Conservation (phyloP, 1,284 basidiomycete species). For the Ustilago trichophora region DNA sequence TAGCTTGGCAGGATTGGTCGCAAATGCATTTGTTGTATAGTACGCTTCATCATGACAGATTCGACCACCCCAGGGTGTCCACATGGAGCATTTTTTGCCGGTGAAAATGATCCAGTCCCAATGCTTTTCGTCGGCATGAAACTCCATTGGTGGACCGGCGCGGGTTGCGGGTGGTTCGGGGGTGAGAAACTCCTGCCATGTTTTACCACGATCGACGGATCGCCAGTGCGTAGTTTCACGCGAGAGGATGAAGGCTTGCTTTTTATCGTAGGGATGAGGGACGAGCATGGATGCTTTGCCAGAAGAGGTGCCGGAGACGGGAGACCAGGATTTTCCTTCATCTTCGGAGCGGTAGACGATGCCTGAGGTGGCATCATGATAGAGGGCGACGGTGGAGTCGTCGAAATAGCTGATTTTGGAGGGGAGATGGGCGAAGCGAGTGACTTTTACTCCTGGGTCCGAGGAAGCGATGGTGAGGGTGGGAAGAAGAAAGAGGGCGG, state of each 20-base stretch:
- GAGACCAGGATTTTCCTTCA: slow-evolving; percentile 85
- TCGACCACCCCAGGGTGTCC: slow-evolving; percentile 56
- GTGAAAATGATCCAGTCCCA: slow-evolving; percentile 60
- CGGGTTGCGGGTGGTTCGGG: slow-evolving; percentile 54
- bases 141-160: slow-evolving; percentile 56
- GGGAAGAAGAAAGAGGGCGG: slow-evolving; percentile 1
- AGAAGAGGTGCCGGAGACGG: slow-evolving; percentile 73
- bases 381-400: slow-evolving; percentile 82
- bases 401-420: slow-evolving; percentile 89
- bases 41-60: slow-evolving; percentile 67
- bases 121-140: slow-evolving; percentile 60
- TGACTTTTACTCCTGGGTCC: slow-evolving; percentile 67
- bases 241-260: slow-evolving; percentile 60
- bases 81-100: slow-evolving; percentile 56
- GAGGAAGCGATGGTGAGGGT: slow-evolving; percentile 14
- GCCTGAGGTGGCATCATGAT: slow-evolving; percentile 78
- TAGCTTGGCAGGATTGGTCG: slow-evolving; percentile 41
- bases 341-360: slow-evolving; percentile 82
- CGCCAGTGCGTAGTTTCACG: slow-evolving; percentile 57
- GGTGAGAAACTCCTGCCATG: slow-evolving; percentile 62
- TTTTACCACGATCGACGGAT: slow-evolving; percentile 56
- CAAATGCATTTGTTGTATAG: slow-evolving; percentile 61
- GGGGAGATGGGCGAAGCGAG: slow-evolving; percentile 75
- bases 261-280: slow-evolving; percentile 84
- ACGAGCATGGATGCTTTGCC: slow-evolving; percentile 79